Conservation (phyloP, 306 rosid species). For the Oemleria cerasiformis region DNA sequence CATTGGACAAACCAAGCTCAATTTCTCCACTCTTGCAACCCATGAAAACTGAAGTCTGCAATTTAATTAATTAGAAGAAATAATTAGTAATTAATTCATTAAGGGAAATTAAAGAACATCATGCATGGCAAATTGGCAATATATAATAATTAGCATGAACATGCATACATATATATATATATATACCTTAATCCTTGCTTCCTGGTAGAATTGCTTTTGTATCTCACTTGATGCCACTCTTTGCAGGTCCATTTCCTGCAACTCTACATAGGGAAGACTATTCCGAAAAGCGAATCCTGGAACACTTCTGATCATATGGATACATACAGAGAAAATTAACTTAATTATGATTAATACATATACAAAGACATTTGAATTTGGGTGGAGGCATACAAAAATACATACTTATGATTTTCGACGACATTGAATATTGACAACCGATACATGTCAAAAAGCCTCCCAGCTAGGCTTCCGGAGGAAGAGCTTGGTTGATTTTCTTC, state of each 20-base stretch:
- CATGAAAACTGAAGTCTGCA: slow-evolving; percentile 78
- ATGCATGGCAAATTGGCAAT: too few relatives aligned
- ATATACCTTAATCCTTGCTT: slow-evolving; percentile 82
- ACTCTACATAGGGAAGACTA: slow-evolving; percentile 42
- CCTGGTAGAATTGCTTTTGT: slow-evolving; percentile 72
- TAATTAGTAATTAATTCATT: neutral
- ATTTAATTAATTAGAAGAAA: neutral
- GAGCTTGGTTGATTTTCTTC: slow-evolving; percentile 54
- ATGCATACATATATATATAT: neutral
- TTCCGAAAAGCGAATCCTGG: slow-evolving; percentile 72
- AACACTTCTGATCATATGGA: slow-evolving; percentile 39
- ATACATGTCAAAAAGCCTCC: slow-evolving; percentile 51
- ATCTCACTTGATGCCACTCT: slow-evolving; percentile 41
- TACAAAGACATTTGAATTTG: neutral
- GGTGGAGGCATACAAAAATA: neutral
- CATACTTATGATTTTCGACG: slow-evolving; percentile 55
- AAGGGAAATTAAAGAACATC: neutral
- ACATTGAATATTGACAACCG: slow-evolving; percentile 36
- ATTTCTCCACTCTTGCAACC: slow-evolving; percentile 84
- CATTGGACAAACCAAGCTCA: slow-evolving; percentile 72
- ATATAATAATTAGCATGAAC: neutral
- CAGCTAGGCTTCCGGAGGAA: slow-evolving; percentile 48
- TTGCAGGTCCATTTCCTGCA: slow-evolving; percentile 57
- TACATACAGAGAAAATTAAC: neutral
- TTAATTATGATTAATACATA: neutral